Percentiles rank a stretch among this genome's conserved stretches.
Evolutionary conservation across 495 filamentous ascomycete genomes (phyloP).

Genomic region (Penicillium chermesinum): DNA sequence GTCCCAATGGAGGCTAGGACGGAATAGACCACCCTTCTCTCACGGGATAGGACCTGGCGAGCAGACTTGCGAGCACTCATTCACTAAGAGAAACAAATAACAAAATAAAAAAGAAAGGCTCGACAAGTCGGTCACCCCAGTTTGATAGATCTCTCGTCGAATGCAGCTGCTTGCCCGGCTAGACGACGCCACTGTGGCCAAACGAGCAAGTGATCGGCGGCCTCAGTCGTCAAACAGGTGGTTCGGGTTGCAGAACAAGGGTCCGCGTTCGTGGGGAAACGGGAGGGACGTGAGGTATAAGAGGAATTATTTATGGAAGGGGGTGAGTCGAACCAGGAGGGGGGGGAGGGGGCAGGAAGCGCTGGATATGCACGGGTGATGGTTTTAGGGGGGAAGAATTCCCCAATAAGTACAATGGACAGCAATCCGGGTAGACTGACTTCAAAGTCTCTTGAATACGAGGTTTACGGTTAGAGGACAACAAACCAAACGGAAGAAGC

Average conservation of each 20-base stretch:
- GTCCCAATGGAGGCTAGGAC: constrained; percentile 6
- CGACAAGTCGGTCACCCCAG: constrained; percentile 10
- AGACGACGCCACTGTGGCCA: constrained; percentile 15
- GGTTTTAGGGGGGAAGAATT: neutral
- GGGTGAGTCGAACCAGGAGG: neutral
- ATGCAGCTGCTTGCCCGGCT: constrained; percentile 9
- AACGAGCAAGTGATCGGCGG: constrained; percentile 22
- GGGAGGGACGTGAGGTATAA: constrained; percentile 8
- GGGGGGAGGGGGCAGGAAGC: neutral
- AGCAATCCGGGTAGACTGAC: no score
- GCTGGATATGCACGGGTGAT: neutral
- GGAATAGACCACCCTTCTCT: constrained; percentile 10
- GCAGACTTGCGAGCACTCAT: neutral
- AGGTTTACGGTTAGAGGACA: neutral
- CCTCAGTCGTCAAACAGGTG: constrained; percentile 7
- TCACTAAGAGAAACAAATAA: neutral
- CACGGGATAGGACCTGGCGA: constrained; percentile 1
- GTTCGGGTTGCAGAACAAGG: constrained; percentile 14
- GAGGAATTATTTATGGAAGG: constrained; percentile 13
- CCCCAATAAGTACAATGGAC: no score
- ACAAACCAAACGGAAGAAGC: neutral
- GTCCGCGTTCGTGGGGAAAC: constrained; percentile 9
- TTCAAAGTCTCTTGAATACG: neutral
- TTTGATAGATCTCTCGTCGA: constrained; percentile 18
- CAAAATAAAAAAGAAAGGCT: no score